A percentile compares a stretch with the other conserved stretches of the same genome.
Conservation (phyloP, 441 rosid genomes). For the Populus hybrid region DNA sequence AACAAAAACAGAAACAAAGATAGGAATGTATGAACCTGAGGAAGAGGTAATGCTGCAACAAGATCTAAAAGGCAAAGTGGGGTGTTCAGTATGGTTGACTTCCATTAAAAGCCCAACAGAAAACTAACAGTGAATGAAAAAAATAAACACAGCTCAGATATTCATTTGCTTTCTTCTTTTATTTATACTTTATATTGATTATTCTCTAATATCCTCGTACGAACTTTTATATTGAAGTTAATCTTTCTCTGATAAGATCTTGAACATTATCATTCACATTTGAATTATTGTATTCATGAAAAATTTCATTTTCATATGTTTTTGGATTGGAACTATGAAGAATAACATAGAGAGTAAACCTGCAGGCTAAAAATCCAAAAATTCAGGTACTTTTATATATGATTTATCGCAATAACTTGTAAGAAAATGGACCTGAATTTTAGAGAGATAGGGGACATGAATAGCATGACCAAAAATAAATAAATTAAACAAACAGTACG, state of each 20-base stretch:
- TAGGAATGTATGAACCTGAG: too few relatives aligned
- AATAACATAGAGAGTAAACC: background rate
- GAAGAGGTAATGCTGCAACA: too few relatives aligned
- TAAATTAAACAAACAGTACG: too few relatives aligned
- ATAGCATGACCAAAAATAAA: slow-evolving; percentile 20
- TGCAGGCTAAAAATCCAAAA: background rate
- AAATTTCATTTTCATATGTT: too few relatives aligned
- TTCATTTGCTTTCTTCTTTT: background rate
- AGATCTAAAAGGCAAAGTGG: background rate
- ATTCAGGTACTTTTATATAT: background rate
- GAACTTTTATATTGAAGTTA: background rate
- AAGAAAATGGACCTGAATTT: background rate
- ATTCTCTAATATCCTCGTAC: background rate
- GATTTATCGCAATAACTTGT: background rate
- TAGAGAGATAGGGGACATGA: slow-evolving; percentile 27
- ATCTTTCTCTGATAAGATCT: background rate
- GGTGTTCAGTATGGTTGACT: background rate
- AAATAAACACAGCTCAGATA: slow-evolving; percentile 26
- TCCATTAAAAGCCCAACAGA: background rate
- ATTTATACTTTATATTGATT: too few relatives aligned
- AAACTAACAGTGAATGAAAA: background rate
- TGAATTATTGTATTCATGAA: too few relatives aligned
- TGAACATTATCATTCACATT: too few relatives aligned
- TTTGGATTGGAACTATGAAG: background rate
- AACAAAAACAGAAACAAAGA: too few relatives aligned